phyloP scores from a whole-genome alignment of 2,329 filamentous ascomycete genomes.

The Diaporthe eres region DNA sequence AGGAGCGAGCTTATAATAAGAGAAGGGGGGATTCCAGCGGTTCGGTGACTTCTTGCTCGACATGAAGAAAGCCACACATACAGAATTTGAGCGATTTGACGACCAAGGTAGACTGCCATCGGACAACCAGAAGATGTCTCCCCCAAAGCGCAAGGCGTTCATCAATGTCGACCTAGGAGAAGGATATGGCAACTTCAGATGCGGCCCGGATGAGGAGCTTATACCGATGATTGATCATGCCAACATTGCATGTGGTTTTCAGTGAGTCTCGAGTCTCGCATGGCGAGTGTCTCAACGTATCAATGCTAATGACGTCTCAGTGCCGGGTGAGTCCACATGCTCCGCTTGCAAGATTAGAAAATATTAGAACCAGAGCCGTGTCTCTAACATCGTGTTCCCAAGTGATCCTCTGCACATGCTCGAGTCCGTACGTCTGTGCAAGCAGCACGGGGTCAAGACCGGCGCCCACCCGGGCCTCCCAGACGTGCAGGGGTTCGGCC shows the following conservation, averaged over 20 bases:
- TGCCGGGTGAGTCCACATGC: conserved; percentile 68
- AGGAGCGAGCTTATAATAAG: neutral
- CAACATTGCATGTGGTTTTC: conserved; percentile 72
- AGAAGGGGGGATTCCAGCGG: neutral
- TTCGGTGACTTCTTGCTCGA: neutral
- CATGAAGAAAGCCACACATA: conserved; percentile 28
- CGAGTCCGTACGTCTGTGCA: conserved; percentile 70
- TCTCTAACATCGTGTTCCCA: conserved; percentile 56
- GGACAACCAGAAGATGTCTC: neutral
- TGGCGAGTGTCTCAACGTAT: conserved; percentile 26
- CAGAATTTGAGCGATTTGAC: conserved; percentile 21
- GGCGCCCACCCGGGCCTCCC: conserved; percentile 76
- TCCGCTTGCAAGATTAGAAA: neutral
- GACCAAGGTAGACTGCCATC: neutral
- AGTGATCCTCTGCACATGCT: conserved; percentile 76
- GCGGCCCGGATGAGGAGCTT: conserved; percentile 70
- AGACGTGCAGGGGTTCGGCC: conserved; percentile 76
- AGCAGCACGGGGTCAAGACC: conserved; percentile 67
- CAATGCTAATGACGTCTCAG: conserved; percentile 52
- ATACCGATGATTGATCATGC: conserved; percentile 73
- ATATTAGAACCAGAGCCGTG: neutral
- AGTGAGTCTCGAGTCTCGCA: conserved; percentile 45
- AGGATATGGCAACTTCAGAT: conserved; percentile 60
- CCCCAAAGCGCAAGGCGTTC: conserved; percentile 40
- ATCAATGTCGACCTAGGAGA: conserved; percentile 63